phyloP scores from a whole-genome alignment of 2,329 filamentous ascomycete genomes.

The Fusarium equiseti region DNA sequence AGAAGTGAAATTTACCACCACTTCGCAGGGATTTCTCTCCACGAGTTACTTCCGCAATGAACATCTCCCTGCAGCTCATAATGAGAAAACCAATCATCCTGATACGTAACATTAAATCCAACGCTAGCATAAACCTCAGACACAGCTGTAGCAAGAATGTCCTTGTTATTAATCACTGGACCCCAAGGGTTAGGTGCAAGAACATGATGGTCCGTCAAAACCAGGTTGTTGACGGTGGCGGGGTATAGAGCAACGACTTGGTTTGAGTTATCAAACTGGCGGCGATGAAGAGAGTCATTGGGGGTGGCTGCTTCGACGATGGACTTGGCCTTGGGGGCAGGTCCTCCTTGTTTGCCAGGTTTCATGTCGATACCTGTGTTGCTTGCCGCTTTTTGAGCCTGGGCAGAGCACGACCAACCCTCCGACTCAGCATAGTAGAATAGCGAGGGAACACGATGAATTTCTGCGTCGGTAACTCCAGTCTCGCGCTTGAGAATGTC shows the following conservation, averaged over 20 bases:
- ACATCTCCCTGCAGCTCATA: conserved; percentile 44
- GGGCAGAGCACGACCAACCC: conserved; percentile 1
- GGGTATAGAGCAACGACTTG: conserved; percentile 28
- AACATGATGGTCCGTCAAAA: conserved; percentile 25
- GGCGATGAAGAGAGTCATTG: not conserved
- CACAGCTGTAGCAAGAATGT: conserved; percentile 44
- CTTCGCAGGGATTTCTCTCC: conserved; percentile 7
- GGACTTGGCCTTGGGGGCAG: conserved; percentile 14
- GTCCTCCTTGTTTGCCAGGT: not conserved
- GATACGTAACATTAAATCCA: conserved; percentile 38
- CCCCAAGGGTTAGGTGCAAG: conserved; percentile 47
- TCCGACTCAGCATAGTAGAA: conserved; percentile 21
- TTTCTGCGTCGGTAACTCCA: conserved; percentile 40
- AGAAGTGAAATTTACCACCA: not conserved
- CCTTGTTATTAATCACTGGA: conserved; percentile 43
- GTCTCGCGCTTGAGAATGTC: conserved; percentile 43
- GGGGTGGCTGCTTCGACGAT: conserved; percentile 29
- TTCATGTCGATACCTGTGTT: not conserved
- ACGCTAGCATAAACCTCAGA: conserved; percentile 39
- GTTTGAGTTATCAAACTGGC: not conserved
- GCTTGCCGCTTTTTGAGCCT: not conserved
- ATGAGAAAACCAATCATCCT: conserved; percentile 49
- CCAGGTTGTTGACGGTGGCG: conserved; percentile 39
- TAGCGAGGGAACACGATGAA: conserved; percentile 38
- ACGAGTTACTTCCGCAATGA: conserved; percentile 42